Percentiles rank a stretch among this genome's conserved stretches.
Evolutionary conservation across 495 filamentous ascomycete species (phyloP).

Genomic region (Penicillium goetzii): DNA sequence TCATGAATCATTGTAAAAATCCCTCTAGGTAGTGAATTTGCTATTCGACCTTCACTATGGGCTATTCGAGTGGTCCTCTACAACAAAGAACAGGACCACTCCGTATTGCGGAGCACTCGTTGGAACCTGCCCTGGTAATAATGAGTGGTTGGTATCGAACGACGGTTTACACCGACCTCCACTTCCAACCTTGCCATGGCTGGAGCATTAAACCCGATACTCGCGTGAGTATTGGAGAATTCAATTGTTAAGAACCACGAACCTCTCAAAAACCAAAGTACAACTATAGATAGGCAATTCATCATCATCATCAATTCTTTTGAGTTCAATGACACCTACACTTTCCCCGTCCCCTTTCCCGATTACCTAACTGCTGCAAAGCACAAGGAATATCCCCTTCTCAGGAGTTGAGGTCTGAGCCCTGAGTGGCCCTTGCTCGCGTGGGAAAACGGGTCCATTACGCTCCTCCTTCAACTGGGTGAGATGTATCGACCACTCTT

Average conservation of each 20-base stretch:
- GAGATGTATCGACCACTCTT: constrained; percentile 17
- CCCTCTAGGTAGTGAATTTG: neutral
- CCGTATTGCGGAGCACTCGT: neutral
- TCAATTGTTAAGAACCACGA: neutral
- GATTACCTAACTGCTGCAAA: neutral
- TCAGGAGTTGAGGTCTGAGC: constrained; percentile 24
- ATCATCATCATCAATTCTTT: neutral
- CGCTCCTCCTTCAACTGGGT: constrained; percentile 12
- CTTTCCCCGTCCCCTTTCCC: neutral
- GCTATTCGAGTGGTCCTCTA: neutral
- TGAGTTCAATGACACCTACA: constrained; percentile 8
- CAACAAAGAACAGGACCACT: neutral
- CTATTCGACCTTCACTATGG: constrained; percentile 4
- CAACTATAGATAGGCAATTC: neutral
- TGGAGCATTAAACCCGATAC: constrained; percentile 3
- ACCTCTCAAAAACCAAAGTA: neutral
- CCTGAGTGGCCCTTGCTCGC: constrained; percentile 33
- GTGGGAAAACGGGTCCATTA: constrained; percentile 32
- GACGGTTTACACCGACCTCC: constrained; percentile 26
- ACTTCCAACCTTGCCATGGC: constrained; percentile 16
- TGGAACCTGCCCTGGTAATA: neutral
- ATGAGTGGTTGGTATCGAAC: constrained; percentile 13
- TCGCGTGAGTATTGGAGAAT: constrained; percentile 2
- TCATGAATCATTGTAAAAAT: constrained; percentile 6
- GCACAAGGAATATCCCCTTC: neutral